These are phyloP conservation scores for Miamiensis avidus DNA, from an alignment of 169 alveolate genomes.

Conservation along the genomic window DNA sequence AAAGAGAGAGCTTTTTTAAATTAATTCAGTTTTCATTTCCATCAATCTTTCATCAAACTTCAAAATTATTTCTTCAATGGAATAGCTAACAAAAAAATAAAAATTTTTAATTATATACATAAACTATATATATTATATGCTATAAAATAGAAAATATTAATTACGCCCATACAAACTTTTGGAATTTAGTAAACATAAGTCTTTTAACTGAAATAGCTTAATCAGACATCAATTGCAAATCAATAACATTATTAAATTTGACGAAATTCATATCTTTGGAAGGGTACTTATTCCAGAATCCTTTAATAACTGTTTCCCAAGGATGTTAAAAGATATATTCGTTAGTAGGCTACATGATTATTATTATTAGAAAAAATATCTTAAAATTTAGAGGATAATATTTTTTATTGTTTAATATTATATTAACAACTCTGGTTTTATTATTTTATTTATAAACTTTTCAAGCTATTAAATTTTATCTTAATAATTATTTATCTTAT, in stretches of 20 bases:
- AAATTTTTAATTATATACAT: too few species aligned
- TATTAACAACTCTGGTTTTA: too few species aligned
- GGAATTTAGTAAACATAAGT: constrained; percentile 25
- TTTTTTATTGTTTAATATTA: too few species aligned
- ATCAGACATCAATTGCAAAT: not conserved
- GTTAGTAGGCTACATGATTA: not conserved
- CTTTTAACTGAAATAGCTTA: constrained; percentile 8
- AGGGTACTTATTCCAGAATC: constrained; percentile 28
- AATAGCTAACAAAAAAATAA: not conserved
- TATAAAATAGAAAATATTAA: too few species aligned
- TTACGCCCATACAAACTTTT: constrained; percentile 18
- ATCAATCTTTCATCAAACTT: constrained; percentile 9
- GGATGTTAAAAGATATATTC: constrained; percentile 11
- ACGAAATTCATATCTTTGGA: constrained; percentile 17
- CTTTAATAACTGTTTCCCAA: constrained; percentile 18
- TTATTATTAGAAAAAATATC: too few species aligned
- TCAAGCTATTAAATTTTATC: too few species aligned
- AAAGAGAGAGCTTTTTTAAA: constrained; percentile 16
- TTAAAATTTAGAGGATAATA: too few species aligned
- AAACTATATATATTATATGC: too few species aligned
- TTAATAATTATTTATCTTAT: too few species aligned
- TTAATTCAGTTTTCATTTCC: constrained; percentile 27
- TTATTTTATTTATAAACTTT: too few species aligned
- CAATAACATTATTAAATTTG: constrained; percentile 19
- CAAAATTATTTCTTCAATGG: constrained; percentile 17